Percentiles rank a stretch among this genome's conserved stretches.
phyloP scores from a whole-genome alignment of 1,284 basidiomycete species.

The Apiotrichum porosum region DNA sequence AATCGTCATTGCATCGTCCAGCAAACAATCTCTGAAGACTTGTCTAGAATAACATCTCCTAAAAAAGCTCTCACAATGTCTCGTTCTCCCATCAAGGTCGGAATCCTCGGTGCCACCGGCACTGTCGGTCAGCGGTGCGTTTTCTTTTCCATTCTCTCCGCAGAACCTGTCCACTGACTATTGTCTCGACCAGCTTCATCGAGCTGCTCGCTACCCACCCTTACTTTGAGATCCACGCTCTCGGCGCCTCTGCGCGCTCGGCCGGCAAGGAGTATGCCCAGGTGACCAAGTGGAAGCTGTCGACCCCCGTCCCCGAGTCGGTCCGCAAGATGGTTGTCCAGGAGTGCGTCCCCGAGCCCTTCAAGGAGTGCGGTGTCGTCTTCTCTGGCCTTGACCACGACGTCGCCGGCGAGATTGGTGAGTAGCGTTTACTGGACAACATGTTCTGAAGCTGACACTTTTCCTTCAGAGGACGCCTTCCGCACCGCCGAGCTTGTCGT shows the following conservation, averaged over 20 bases:
- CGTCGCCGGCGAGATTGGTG: constrained; percentile 91
- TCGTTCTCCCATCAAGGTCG: constrained; percentile 65
- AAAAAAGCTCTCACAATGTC: constrained; percentile 17
- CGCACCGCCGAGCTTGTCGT: constrained; percentile 82
- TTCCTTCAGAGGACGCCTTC: constrained; percentile 74
- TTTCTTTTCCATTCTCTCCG: not conserved
- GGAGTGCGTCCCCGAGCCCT: constrained; percentile 73
- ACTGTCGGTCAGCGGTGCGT: constrained; percentile 80
- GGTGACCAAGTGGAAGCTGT: constrained; percentile 88
- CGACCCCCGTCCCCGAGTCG: constrained; percentile 64
- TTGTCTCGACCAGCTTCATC: constrained; percentile 62
- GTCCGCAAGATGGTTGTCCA: constrained; percentile 69
- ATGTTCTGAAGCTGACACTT: no score
- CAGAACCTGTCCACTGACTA: not conserved
- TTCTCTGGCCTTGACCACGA: constrained; percentile 95
- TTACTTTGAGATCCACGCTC: constrained; percentile 78
- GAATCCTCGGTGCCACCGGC: constrained; percentile 92
- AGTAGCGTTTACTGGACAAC: constrained; percentile 41
- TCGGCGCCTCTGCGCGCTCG: constrained; percentile 86
- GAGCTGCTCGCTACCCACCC: constrained; percentile 82
- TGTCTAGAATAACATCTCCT: no score
- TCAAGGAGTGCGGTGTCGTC: constrained; percentile 77
- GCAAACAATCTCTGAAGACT: no score
- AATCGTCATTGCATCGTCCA: no score
- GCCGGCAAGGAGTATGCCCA: constrained; percentile 77